Conservation (phyloP, 2,329 filamentous ascomycete genomes). For the Exophiala calicioides region DNA sequence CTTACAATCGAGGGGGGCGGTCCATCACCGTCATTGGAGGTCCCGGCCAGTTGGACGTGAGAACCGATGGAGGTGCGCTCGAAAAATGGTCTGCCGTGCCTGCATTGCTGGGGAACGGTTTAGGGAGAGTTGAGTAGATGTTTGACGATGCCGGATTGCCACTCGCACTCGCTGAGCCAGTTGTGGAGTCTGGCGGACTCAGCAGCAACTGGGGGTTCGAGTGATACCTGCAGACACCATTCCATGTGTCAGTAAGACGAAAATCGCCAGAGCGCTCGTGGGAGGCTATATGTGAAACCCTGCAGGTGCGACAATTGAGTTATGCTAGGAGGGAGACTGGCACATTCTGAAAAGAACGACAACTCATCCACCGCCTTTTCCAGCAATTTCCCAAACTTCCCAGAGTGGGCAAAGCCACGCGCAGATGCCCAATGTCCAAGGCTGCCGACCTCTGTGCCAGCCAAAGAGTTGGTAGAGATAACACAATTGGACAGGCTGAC, state of each 20-base stretch:
- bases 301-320: slow-evolving; percentile 27
- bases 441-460: slow-evolving; percentile 6
- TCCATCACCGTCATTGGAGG: slow-evolving; percentile 24
- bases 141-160: slow-evolving; percentile 55
- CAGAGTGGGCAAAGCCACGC: slow-evolving; percentile 15
- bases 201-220: slow-evolving; percentile 49
- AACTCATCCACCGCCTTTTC: slow-evolving; percentile 11
- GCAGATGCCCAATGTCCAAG: slow-evolving; percentile 22
- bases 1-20: slow-evolving; percentile 42
- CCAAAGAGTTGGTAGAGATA: background rate
- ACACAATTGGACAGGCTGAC: slow-evolving; percentile 12
- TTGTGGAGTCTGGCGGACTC: slow-evolving; percentile 55
- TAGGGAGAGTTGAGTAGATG: slow-evolving; percentile 44
- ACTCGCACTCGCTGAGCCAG: slow-evolving; percentile 56
- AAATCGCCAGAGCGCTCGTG: slow-evolving; percentile 8
- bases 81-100: slow-evolving; percentile 25
- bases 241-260: slow-evolving; percentile 20
- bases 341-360: slow-evolving; percentile 23
- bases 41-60: slow-evolving; percentile 30
- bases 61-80: slow-evolving; percentile 28
- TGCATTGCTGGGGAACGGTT: slow-evolving; percentile 37
- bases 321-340: slow-evolving; percentile 24
- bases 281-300: slow-evolving; percentile 20
- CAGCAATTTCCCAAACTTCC: slow-evolving; percentile 2
- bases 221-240: slow-evolving; percentile 24